Percentiles rank a stretch among this genome's conserved stretches.
Conservation (phyloP, 257 asterid species). For the Solanum habrochaites region DNA sequence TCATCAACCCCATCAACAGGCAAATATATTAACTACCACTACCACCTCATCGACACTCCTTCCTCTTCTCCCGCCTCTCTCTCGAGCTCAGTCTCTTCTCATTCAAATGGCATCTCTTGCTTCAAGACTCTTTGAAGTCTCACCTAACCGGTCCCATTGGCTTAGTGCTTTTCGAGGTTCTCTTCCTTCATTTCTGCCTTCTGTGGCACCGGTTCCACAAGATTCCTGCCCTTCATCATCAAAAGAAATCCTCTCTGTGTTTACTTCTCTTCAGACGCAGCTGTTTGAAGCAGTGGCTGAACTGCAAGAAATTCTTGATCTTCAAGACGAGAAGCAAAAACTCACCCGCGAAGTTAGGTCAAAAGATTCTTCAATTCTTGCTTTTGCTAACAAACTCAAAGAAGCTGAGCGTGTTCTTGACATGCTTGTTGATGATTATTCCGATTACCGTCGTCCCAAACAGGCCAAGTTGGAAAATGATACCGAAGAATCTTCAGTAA, state of each 20-base stretch:
- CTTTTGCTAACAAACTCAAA: constrained; percentile 64
- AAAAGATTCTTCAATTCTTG: constrained; percentile 54
- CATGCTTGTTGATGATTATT: constrained; percentile 75
- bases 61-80: constrained; percentile 86
- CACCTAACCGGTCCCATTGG: constrained; percentile 77
- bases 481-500: constrained; percentile 33
- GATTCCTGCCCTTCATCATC: constrained; percentile 42
- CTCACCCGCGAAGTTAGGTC: constrained; percentile 46
- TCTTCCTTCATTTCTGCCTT: constrained; percentile 61
- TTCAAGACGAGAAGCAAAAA: constrained; percentile 78
- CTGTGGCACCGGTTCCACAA: constrained; percentile 37
- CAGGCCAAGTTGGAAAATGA: constrained; percentile 38
- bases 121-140: constrained; percentile 73
- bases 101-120: constrained; percentile 79
- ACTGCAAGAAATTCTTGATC: constrained; percentile 86
- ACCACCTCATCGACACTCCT: constrained; percentile 66
- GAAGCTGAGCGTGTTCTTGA: constrained; percentile 71
- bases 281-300: constrained; percentile 81
- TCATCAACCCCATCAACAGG: constrained; percentile 25
- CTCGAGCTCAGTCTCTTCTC: constrained; percentile 79
- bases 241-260: constrained; percentile 58
- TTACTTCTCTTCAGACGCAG: constrained; percentile 58
- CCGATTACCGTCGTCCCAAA: constrained; percentile 60
- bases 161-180: constrained; percentile 62
- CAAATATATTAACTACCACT: constrained; percentile 26